Evolutionary conservation across 2,329 filamentous ascomycete genomes (phyloP), one percentile per base, ranked within the genome.

Genomic region (Bisporella sp.): DNA sequence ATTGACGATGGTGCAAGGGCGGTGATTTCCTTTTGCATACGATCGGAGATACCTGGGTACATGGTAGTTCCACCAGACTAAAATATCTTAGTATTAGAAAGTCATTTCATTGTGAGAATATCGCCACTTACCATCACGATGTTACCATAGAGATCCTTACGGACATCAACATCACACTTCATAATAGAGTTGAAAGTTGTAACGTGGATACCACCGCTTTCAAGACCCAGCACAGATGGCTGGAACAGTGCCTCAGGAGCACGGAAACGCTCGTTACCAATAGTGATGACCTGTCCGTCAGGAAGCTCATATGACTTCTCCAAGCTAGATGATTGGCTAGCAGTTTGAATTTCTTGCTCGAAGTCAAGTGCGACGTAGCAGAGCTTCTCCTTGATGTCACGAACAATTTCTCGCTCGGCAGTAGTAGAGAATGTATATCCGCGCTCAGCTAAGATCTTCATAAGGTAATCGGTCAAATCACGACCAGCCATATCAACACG

Each of bases 21-120:
- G 73, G 91, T 97, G 74, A 99, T 97, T 83, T 99, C 93, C 89
- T 99, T 97, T 80, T 99, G 93, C 93, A 99, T 97, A 84, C 93
- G 93, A 82, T 99, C 93, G 74, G 91, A 95, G 77, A 99, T 95
- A 90, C 93, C 93, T 68, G 93, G 93, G 83, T 97, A 99, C 93
- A 99, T 97, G 74, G 93, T 99, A 71, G 93, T 99, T 84, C 93
- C 93, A 87, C 93, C 93, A 83, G 93, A 99, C 91, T 96, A 64
- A 39, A 28, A 21, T 9, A 4, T 21, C 48, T 41, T 35, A 33
- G 45, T 39, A 40, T 44, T 43, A 62, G 56, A 63, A 58, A 45
- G 48, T 21, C 13, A 6, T 5, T n/a, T 42, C 12, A 31, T n/a
- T 50, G 32, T 35, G 40, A 53, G 31, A 52, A 9, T 54, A 45